A percentile compares a stretch with the other conserved stretches of the same genome.
Conservation (phyloP, 768 basidiomycete genomes). For the Suillus americanus region DNA sequence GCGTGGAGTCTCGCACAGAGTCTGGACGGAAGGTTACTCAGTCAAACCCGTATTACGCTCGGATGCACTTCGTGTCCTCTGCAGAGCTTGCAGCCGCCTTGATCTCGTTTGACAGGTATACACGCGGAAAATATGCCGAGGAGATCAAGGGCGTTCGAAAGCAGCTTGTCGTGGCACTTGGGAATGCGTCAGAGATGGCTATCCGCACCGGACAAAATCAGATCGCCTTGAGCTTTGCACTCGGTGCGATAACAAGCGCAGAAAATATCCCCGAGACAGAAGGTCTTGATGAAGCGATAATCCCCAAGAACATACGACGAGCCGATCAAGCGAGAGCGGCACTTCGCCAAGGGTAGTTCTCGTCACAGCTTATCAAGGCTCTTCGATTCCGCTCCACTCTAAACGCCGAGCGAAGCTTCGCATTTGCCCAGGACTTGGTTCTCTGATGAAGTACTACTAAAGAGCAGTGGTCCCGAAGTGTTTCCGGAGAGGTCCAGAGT, state of each 20-base stretch:
- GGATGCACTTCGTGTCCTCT: slow-evolving; percentile 22
- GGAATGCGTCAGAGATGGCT: slow-evolving; percentile 35
- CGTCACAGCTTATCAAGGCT: neutral
- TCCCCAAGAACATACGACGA: slow-evolving; percentile 1
- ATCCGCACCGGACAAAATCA: slow-evolving; percentile 1
- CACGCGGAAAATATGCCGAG: slow-evolving; percentile 20
- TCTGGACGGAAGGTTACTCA: slow-evolving; percentile 20
- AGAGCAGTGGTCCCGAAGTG: neutral
- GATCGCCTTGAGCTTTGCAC: slow-evolving; percentile 1
- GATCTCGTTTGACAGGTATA: slow-evolving; percentile 27
- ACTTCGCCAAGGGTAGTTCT: slow-evolving; percentile 3
- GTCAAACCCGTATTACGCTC: slow-evolving; percentile 23
- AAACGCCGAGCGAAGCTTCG: neutral
- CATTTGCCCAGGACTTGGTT: neutral
- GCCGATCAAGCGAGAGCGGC: slow-evolving; percentile 2
- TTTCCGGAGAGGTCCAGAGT: neutral
- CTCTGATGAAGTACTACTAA: neutral
- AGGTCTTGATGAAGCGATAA: neutral
- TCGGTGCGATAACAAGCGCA: slow-evolving; percentile 3
- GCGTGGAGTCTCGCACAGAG: slow-evolving; percentile 22
- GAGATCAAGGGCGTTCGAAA: slow-evolving; percentile 20
- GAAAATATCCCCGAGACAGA: neutral
- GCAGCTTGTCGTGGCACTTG: slow-evolving; percentile 32
- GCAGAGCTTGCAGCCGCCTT: slow-evolving; percentile 33
- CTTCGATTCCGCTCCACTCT: neutral